Evolutionary conservation across 306 rosid species (phyloP), one percentile per base, ranked within the genome.

Genomic region (Gleditsia sinensis): DNA sequence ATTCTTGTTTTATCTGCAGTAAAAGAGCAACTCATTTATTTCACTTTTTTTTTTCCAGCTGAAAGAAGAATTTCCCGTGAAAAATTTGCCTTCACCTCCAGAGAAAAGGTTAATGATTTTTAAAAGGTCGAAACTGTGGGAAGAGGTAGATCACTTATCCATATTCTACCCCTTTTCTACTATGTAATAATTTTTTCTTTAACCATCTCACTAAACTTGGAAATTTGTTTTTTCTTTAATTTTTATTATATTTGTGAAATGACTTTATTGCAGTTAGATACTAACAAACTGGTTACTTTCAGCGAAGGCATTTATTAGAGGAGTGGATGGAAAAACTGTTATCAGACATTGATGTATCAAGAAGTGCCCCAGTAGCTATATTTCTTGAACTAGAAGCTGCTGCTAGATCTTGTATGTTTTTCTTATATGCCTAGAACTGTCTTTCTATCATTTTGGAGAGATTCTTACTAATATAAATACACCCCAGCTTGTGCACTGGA

Each of bases 361-460:
- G 98, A 88, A 94, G 96, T 88, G 91, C 84, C 30, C 83, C 85
- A 13, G 87, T 83, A 49, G 98, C 96, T 39, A 85, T 81, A 11
- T 91, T 91, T 85, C 95, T 94, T 56, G 98, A 94, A 90, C 94
- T 94, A 40, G 98, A 94, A 88, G 97, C 97, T 77, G 91, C 97
- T 77, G 98, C 85, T 76, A 87, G 98, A 79, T 86, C 90, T 34
- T 85, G 98, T 94, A 86, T 71, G 90, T 84, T 80, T 83, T 75
- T 67, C 76, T 71, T 79, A 56, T 39, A 55, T 74, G 74, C 64
- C 45, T 65, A 13, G 60, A 71, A 59, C 61, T 54, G 3, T 25
- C 27, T 13, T 32, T 71, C 25, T 33, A 59, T 59, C 36, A 56
- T 57, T 57, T 57, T 32, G 16, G 5, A 32, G 7, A 17, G 32